Percentiles rank a stretch among this genome's conserved stretches.
phyloP scores from a whole-genome alignment of 2,329 filamentous ascomycete species.

The Aspergillus phoenicis region DNA sequence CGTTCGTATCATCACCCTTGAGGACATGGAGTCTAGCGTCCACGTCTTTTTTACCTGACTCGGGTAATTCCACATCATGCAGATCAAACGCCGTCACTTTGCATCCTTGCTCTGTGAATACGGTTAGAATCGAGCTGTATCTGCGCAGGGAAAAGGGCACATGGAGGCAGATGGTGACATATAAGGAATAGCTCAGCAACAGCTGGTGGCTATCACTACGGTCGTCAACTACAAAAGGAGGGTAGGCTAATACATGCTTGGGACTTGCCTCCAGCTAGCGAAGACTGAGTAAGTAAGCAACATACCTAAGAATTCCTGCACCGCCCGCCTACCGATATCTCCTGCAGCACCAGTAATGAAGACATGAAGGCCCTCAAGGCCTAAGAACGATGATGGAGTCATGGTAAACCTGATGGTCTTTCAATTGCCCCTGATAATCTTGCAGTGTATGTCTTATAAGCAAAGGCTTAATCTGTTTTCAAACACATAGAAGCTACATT shows the following conservation, averaged over 20 bases:
- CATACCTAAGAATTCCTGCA: constrained; percentile 57
- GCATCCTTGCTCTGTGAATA: constrained; percentile 52
- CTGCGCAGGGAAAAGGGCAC: not conserved
- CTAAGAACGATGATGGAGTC: constrained; percentile 41
- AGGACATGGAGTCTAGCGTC: constrained; percentile 45
- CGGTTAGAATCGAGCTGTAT: not conserved
- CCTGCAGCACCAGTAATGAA: constrained; percentile 58
- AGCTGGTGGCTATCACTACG: not conserved
- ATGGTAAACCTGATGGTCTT: not conserved
- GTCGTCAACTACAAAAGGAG: not conserved
- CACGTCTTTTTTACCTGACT: constrained; percentile 24
- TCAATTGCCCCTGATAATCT: not conserved
- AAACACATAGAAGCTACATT: not conserved
- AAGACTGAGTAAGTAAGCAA: constrained; percentile 5
- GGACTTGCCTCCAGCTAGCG: not conserved
- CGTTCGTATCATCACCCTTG: constrained; percentile 53
- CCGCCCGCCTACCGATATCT: constrained; percentile 54
- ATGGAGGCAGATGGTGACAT: not conserved
- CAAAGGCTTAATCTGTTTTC: not conserved
- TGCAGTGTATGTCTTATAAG: not conserved
- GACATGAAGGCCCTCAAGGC: constrained; percentile 53
- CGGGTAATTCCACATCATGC: constrained; percentile 37
- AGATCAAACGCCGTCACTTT: constrained; percentile 58
- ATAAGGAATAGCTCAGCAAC: not conserved
- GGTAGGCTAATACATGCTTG: not conserved